A percentile compares a stretch with the other conserved stretches of the same genome.
Evolutionary conservation across 139 green algal species (phyloP).

Genomic region (Penium margaritaceum): DNA sequence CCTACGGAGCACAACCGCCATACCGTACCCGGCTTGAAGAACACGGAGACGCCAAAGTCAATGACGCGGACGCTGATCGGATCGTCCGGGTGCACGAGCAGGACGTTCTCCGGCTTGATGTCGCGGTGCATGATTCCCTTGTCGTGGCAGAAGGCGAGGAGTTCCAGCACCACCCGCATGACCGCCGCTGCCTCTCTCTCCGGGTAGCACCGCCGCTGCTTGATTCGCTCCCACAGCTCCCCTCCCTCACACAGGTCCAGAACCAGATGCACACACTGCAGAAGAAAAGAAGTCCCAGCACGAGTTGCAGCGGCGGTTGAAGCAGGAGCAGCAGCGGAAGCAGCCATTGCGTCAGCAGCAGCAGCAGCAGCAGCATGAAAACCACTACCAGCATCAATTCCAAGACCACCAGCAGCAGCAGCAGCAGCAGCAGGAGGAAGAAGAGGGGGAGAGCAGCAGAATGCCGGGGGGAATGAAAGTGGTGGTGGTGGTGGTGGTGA

Average conservation of each 20-base stretch:
- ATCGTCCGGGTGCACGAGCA: conserved; percentile 67
- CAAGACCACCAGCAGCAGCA: too few species aligned
- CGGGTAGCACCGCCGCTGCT: conserved; percentile 61
- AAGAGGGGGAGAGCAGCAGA: too few species aligned
- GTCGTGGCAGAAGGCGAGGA: conserved; percentile 5
- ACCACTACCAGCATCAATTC: too few species aligned
- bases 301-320: too few species aligned
- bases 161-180: not conserved
- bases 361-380: too few species aligned
- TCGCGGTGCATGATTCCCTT: conserved; percentile 1
- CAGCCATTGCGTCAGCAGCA: too few species aligned
- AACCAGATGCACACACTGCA: conserved; percentile 50
- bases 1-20: too few species aligned
- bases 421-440: too few species aligned
- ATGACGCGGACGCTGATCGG: conserved; percentile 76
- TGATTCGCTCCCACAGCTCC: conserved; percentile 91
- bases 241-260: conserved; percentile 84
- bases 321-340: too few species aligned
- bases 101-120: conserved; percentile 82
- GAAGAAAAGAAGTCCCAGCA: too few species aligned
- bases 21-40: conserved; percentile 64
- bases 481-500: too few species aligned
- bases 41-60: conserved; percentile 83
- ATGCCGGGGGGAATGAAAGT: too few species aligned
- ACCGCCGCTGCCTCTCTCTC: not conserved